Evolutionary conservation across 805 yeast genomes (phyloP).

Genomic region (Pichia membranifaciens): DNA sequence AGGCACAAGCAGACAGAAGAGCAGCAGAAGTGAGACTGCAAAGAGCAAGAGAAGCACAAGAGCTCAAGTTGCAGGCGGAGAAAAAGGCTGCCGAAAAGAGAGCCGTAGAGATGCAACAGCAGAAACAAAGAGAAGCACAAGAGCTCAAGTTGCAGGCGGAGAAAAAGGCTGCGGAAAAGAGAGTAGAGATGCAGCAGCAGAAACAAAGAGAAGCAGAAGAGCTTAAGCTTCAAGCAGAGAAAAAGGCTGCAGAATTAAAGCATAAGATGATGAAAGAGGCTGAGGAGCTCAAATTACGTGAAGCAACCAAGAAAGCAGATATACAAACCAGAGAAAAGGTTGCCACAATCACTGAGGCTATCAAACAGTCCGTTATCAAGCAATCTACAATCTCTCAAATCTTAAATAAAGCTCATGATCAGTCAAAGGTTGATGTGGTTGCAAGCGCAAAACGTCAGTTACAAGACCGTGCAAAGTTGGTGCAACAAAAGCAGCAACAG

Average conservation of each 20-base stretch:
- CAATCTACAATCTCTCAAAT: background rate
- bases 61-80: slow-evolving; percentile 4
- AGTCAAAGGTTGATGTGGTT: slow-evolving; percentile 10
- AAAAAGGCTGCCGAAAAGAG: background rate
- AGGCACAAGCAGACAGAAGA: background rate
- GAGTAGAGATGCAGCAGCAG: background rate
- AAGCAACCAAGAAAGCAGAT: background rate
- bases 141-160: background rate
- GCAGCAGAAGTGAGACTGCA: background rate
- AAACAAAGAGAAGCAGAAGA: background rate
- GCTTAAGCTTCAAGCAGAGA: background rate
- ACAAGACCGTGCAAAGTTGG: slow-evolving; percentile 6
- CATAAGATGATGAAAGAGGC: background rate
- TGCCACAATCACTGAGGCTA: background rate
- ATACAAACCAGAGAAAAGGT: background rate
- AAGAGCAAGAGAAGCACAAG: background rate
- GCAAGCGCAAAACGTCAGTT: slow-evolving; percentile 13
- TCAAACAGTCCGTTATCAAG: background rate
- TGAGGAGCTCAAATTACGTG: background rate
- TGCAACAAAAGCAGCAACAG: background rate
- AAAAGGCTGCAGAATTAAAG: background rate
- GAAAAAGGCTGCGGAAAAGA: background rate
- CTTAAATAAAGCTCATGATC: slow-evolving; percentile 2
- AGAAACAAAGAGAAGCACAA: background rate
- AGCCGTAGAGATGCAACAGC: background rate